Evolutionary conservation across 192 early-diverging fungal species (phyloP).

Genomic region (Gamsiella multidivaricata): DNA sequence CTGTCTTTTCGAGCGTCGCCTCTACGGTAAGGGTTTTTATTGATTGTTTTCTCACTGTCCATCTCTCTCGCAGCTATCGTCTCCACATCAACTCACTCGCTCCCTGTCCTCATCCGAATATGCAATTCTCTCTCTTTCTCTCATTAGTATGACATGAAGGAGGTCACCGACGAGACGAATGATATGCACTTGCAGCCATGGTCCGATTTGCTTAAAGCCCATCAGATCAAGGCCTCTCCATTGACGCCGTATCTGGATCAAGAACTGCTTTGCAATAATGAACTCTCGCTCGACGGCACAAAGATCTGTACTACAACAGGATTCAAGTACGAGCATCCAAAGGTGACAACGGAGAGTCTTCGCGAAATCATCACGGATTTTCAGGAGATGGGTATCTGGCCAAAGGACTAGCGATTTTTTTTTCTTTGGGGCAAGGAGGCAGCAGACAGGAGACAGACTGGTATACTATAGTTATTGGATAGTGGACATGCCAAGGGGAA

Average conservation of each 20-base stretch:
- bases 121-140: not conserved
- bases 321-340: slow-evolving; percentile 75
- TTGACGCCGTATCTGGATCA: slow-evolving; percentile 93
- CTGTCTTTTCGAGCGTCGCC: slow-evolving; percentile 76
- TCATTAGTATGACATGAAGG: slow-evolving; percentile 75
- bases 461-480: too few relatives aligned
- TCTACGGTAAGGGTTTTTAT: slow-evolving; percentile 47
- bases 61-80: too few relatives aligned
- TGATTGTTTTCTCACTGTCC: not conserved
- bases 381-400: slow-evolving; percentile 84
- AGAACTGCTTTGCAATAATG: slow-evolving; percentile 89
- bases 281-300: slow-evolving; percentile 83
- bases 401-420: slow-evolving; percentile 37
- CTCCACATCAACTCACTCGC: too few relatives aligned
- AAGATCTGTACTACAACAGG: slow-evolving; percentile 77
- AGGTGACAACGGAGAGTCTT: slow-evolving; percentile 73
- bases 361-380: slow-evolving; percentile 84
- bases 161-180: slow-evolving; percentile 91
- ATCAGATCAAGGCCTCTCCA: slow-evolving; percentile 82
- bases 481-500: too few relatives aligned
- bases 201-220: slow-evolving; percentile 79
- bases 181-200: slow-evolving; percentile 94
- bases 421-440: not conserved
- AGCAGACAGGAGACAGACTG: too few relatives aligned
- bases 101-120: too few relatives aligned